A percentile compares a stretch with the other conserved stretches of the same genome.
These are phyloP conservation scores for Trametes sanguinea DNA, from an alignment of 768 basidiomycete genomes.

Conservation along the genomic window DNA sequence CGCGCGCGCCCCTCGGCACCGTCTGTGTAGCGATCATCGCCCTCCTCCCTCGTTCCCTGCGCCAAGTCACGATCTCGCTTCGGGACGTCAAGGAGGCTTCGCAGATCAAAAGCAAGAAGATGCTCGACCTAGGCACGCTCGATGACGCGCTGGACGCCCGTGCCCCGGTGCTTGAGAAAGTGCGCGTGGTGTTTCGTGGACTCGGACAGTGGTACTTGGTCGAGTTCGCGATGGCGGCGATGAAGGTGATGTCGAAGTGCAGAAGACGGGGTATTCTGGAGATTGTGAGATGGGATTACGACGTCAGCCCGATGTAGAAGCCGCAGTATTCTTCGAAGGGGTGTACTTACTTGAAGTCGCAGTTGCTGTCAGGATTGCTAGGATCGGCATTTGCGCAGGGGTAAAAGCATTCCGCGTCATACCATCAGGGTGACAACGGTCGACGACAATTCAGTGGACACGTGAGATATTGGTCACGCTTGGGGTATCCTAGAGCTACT, in stretches of 20 bases:
- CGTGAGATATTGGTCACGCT: no score
- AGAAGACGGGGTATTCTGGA: background rate
- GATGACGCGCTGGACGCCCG: background rate
- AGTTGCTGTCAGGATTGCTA: no score
- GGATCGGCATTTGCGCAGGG: no score
- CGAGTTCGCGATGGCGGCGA: background rate
- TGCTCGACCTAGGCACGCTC: background rate
- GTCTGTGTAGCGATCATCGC: background rate
- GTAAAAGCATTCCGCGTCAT: no score
- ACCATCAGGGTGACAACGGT: no score
- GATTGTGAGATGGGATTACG: background rate
- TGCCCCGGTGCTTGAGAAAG: background rate
- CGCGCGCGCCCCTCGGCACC: background rate
- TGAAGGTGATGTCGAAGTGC: background rate
- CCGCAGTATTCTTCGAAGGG: no score
- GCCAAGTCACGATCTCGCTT: background rate
- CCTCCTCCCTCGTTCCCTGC: background rate
- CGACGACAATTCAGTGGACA: no score
- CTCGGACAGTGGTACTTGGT: background rate
- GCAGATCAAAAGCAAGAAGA: background rate
- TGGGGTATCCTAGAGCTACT: no score
- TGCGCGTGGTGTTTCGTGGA: background rate
- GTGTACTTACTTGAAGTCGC: no score
- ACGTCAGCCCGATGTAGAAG: no score
- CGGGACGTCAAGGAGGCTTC: background rate